Conservation (phyloP, 2,329 filamentous ascomycete species). For the Monosporascus cannonballus region DNA sequence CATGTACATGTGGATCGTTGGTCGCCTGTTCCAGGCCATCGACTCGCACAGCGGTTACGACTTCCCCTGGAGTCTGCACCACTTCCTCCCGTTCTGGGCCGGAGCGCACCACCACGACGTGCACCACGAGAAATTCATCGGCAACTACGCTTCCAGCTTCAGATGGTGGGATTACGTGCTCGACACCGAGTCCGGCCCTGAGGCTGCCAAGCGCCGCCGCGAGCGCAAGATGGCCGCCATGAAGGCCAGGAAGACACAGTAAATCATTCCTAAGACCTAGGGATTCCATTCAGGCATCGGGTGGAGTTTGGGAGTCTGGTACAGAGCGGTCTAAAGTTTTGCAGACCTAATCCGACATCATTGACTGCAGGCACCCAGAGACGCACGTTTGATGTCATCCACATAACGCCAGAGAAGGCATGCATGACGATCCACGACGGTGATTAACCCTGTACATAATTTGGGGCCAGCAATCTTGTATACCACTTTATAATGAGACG, state of each 20-base stretch:
- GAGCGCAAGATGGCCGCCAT: conserved; percentile 67
- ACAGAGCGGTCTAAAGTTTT: neutral
- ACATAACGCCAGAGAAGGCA: conserved; percentile 2
- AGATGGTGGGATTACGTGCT: conserved; percentile 96
- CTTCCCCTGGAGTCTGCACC: conserved; percentile 94
- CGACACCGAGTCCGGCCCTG: conserved; percentile 87
- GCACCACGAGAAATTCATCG: conserved; percentile 97
- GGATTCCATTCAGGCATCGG: neutral
- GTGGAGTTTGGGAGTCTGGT: neutral
- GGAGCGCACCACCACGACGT: conserved; percentile 94
- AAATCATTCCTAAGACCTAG: conserved; percentile 23
- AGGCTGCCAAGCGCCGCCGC: conserved; percentile 76
- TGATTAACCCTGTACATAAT: conserved; percentile 19
- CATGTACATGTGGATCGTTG: conserved; percentile 95
- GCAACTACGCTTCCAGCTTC: conserved; percentile 97
- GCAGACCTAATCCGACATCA: neutral
- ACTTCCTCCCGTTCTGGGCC: conserved; percentile 96
- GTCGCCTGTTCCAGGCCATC: conserved; percentile 94
- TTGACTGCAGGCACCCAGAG: conserved; percentile 6
- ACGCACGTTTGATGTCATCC: conserved; percentile 6
- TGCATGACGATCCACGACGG: conserved; percentile 10
- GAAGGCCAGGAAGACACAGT: conserved; percentile 63
- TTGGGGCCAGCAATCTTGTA: conserved; percentile 11
- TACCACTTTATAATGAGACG: conserved; percentile 13
- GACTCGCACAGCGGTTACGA: conserved; percentile 97